Evolutionary conservation across 345 rosid genomes (phyloP).

Genomic region (Syzygium oleosum): DNA sequence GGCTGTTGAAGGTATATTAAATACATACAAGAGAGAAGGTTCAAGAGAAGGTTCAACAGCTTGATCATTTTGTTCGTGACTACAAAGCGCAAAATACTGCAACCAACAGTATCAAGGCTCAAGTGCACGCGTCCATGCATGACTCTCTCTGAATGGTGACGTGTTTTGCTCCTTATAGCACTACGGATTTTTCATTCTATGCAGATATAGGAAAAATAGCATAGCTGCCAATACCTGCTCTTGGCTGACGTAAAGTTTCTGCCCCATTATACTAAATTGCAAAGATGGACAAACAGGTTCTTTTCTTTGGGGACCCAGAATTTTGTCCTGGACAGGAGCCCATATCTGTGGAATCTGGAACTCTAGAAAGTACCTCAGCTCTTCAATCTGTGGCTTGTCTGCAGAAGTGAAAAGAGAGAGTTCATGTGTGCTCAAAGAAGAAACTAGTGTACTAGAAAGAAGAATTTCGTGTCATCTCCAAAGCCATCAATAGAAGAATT

Average conservation of each 20-base stretch:
- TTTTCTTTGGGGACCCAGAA: constrained; percentile 64
- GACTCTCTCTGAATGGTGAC: neutral
- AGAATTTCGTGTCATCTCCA: neutral
- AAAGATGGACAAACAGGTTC: constrained; percentile 75
- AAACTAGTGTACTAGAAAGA: neutral
- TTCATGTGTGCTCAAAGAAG: neutral
- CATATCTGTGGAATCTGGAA: constrained; percentile 62
- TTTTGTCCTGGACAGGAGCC: constrained; percentile 53
- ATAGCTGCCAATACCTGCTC: constrained; percentile 42
- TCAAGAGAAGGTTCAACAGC: neutral
- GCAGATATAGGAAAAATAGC: neutral
- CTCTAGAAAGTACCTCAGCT: constrained; percentile 65
- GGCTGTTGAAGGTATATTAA: neutral
- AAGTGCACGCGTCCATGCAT: neutral
- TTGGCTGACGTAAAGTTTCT: constrained; percentile 57
- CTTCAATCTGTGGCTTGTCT: constrained; percentile 74
- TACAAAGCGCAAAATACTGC: neutral
- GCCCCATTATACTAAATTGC: constrained; percentile 80
- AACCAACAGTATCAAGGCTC: neutral
- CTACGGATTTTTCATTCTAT: neutral
- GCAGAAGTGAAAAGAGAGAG: constrained; percentile 7
- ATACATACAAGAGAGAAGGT: neutral
- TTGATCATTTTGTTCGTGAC: neutral
- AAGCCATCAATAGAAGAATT: neutral
- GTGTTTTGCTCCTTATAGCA: neutral